Base-by-base conservation (phyloP, 2,329 filamentous ascomycete species). In the Nemania serpens region DNA sequence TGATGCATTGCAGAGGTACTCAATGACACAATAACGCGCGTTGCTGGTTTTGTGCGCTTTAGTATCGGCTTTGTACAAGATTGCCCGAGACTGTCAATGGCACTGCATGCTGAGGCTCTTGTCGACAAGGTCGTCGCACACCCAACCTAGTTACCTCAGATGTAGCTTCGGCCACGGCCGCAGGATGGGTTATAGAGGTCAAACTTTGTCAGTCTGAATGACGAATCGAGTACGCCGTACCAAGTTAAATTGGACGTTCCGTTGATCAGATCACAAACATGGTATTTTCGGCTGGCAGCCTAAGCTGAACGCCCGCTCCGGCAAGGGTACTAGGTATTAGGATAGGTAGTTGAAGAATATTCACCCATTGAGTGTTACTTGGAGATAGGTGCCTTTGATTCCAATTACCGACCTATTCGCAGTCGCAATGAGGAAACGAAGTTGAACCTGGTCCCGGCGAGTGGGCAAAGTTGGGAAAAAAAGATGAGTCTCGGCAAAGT, bases 261-360 rank as follows among this genome's bases (percentile, higher is more conserved):
- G n/a, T 42, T 17, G 12, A 47, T 58, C 45, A 49, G 59, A 55
- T 58, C 45, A 55, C 45, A 58, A 47, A 55, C 50, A 34, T 42
- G 39, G 25, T 47, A 5, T 55, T 36, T 55, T 55, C 55, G 55
- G 59, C 59, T 50, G 29, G 48, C 55, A 42, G 34, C 33, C 18
- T 51, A 51, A 62, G 59, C 55, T 62, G 55, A 58, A 55, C 34
- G 42, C 29, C 18, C 46, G 17, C 10, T 11, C n/a, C 6, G 39
- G 43, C 55, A 22, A 55, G 45, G 59, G 55, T 50, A 39, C 37
- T 7, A n/a, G 25, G n/a, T 45, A 47, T 15, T 46, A 49, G 36
- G 50, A 50, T 37, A 55, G 34, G 11, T 39, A 39, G 36, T 4
- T 39, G 3, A 39, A n/a, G 36, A 13, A 39, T 36, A 36, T 39